Evolutionary conservation across 2,329 filamentous ascomycete species (phyloP), one percentile per base, ranked within the genome.

Genomic region (Aquanectria penicillioides): DNA sequence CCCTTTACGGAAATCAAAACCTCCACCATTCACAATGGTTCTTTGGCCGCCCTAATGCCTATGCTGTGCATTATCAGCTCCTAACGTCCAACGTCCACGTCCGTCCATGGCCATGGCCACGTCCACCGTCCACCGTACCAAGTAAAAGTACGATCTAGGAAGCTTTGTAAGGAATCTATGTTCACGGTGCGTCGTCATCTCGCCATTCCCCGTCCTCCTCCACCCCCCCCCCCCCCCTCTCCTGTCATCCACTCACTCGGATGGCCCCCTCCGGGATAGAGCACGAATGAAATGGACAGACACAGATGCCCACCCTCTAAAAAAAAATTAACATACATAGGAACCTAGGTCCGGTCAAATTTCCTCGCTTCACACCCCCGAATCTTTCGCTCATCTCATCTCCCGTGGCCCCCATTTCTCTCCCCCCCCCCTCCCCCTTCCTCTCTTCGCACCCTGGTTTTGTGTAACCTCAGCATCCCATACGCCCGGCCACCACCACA

Each of bases 391-490:
- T 64, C 57, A 54, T 46, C 54, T 57, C 54, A 57, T 57, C 54
- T 57, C 54, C 54, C 64, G 52, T 44, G 52, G 53, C 44, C 60
- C 65, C 65, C 65, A 65, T 59, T 40, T 53, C 51, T 60, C 31
- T 18, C 31, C 22, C 40, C 17, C 38, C 25, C 23, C 34, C 23
- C 25, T 38, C 36, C 41, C 25, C 49, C 50, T 37, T 46, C 25
- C 48, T 38, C 20, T 49, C 41, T 29, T 34, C 26, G 51, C 41
- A 51, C 64, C 64, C 63, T 56, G 57, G 54, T 44, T 41, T 37
- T 69, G 66, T 69, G 58, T 59, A 61, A 67, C 66, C 56, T 68
- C 53, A 43, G 25, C 36, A 54, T 47, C 57, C 63, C 58, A 25
- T 60, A 25, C 52, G 48, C 64, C 37, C 37, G 17, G 17, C 26